Evolutionary conservation across 805 yeast genomes (phyloP), one percentile per base, ranked within the genome.

Genomic region (Wickerhamomyces hampshirensis): DNA sequence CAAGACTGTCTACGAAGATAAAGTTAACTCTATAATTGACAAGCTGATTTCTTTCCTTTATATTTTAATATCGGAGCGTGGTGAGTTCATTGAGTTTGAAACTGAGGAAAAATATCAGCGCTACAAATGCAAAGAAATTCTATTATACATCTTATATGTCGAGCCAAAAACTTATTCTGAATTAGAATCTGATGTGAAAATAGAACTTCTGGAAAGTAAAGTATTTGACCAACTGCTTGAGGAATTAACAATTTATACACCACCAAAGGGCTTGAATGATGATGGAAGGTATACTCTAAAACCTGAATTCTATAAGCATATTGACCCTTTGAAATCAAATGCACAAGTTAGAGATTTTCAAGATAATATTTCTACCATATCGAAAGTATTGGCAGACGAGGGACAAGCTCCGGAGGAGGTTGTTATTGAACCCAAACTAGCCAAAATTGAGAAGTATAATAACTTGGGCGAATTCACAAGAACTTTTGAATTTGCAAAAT

Each of bases 11-110:
- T 66, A 65, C 21, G 74, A 69, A 28, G 65, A 60, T 16, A 67
- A 65, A 39, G 62, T 77, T 1, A 64, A 70, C 3, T 73, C 75
- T 38, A 74, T 91, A 61, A 63, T 87, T 15, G 97, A 89, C 51
- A 96, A 87, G 48, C 80, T 87, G 43, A 52, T 88, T 31, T 75
- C 79, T 23, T 81, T 80, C 42, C 60, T 88, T 40, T 82, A 87
- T 41, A 75, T 77, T 33, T 46, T 87, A 8, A 54, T 88, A 14
- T 76, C 84, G 2, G 95, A 86, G 48, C 80, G 94, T 42, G 57
- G 75, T 4, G 73, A 73, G 34, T 69, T 86, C 38, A 66, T 66
- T 37, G 73, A 73, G 3, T 61, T 65, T 15, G 53, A 64, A 3
- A 38, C 51, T 4, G 29, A 44, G 2, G 55, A 54, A 6, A 61